phyloP scores from a whole-genome alignment of 768 basidiomycete genomes.

The Termitomyces sp. region DNA sequence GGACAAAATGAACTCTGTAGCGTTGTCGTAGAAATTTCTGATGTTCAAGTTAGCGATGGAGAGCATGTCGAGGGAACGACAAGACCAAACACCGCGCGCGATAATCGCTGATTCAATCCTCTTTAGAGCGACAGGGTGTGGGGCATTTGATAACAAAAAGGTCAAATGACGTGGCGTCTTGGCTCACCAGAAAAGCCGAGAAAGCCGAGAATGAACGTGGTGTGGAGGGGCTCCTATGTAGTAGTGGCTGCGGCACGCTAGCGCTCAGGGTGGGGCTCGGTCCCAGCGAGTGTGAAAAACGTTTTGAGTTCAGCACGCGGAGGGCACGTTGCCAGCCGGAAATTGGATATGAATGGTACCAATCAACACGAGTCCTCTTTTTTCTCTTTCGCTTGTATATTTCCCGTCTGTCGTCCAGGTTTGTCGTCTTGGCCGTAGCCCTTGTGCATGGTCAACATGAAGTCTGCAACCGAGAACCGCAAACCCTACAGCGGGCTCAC shows the following conservation, averaged over 20 bases:
- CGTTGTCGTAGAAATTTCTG: slow-evolving; percentile 45
- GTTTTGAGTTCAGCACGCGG: not conserved
- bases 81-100: slow-evolving; percentile 30
- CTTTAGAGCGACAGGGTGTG: slow-evolving; percentile 14
- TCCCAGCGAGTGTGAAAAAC: not conserved
- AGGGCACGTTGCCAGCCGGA: slow-evolving; percentile 12
- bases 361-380: slow-evolving; percentile 18
- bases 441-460: slow-evolving; percentile 14
- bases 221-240: not conserved
- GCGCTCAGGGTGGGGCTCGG: not conserved
- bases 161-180: slow-evolving; percentile 12
- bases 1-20: slow-evolving; percentile 57
- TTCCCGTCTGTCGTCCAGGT: slow-evolving; percentile 6
- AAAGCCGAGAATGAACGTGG: slow-evolving; percentile 7
- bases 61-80: slow-evolving; percentile 37
- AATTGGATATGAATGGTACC: slow-evolving; percentile 12
- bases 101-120: slow-evolving; percentile 32
- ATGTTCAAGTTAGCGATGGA: slow-evolving; percentile 45
- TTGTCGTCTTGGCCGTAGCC: slow-evolving; percentile 7
- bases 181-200: slow-evolving; percentile 10
- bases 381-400: slow-evolving; percentile 10
- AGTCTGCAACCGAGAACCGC: slow-evolving; percentile 47
- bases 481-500: slow-evolving; percentile 67
- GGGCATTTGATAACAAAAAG: slow-evolving; percentile 15
- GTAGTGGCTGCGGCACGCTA: slow-evolving; percentile 6